phyloP scores from a whole-genome alignment of 129 eudicot genomes.

The Tagetes patula region DNA sequence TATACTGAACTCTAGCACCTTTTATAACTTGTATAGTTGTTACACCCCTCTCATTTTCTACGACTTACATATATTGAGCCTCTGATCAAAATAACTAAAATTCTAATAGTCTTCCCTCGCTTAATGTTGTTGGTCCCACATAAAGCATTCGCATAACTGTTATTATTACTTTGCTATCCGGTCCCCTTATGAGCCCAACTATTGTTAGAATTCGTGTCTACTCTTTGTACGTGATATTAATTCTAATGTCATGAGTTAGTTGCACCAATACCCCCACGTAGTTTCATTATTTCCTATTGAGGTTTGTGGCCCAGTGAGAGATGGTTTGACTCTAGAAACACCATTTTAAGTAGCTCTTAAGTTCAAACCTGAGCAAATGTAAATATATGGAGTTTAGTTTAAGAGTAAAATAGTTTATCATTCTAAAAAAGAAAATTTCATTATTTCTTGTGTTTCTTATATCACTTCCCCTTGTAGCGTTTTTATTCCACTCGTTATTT shows the following conservation, averaged over 20 bases:
- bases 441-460: slow-evolving; percentile 15
- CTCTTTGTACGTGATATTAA: slow-evolving; percentile 12
- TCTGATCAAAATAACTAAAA: slow-evolving; percentile 33
- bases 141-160: background rate
- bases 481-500: slow-evolving; percentile 35
- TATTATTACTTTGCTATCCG: slow-evolving; percentile 20
- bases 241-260: slow-evolving; percentile 47
- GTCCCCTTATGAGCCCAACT: slow-evolving; percentile 17
- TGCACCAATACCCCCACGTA: slow-evolving; percentile 39
- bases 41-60: slow-evolving; percentile 62
- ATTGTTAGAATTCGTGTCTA: slow-evolving; percentile 7
- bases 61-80: slow-evolving; percentile 30
- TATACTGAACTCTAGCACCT: slow-evolving; percentile 38
- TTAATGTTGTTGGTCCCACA: background rate
- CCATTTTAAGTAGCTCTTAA: too few relatives aligned
- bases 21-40: slow-evolving; percentile 48
- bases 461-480: slow-evolving; percentile 14
- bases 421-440: too few relatives aligned
- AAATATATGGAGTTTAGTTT: too few relatives aligned
- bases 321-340: too few relatives aligned
- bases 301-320: too few relatives aligned
- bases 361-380: too few relatives aligned
- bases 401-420: too few relatives aligned
- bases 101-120: slow-evolving; percentile 24
- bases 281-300: slow-evolving; percentile 29